A percentile compares a stretch with the other conserved stretches of the same genome.
Conservation (phyloP, 2,329 filamentous ascomycete genomes). For the Aspergillus niger region DNA sequence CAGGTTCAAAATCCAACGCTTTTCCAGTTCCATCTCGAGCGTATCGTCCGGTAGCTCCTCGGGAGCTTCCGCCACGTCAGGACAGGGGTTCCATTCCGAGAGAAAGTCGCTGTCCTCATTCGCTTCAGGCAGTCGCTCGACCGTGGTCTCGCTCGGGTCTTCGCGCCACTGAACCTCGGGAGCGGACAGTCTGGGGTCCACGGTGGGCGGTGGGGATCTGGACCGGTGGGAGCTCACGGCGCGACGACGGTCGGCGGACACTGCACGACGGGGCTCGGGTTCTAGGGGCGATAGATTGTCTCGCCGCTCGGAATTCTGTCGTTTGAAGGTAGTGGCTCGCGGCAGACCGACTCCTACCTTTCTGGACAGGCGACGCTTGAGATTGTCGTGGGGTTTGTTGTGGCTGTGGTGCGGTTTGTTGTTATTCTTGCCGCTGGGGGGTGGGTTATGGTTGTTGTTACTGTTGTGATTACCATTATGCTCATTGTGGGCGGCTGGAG, state of each 20-base stretch:
- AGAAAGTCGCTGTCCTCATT: conserved; percentile 31
- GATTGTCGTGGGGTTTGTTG: conserved; percentile 31
- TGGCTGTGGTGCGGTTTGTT: conserved; percentile 18
- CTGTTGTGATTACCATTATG: conserved; percentile 5
- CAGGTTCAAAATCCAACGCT: conserved; percentile 91
- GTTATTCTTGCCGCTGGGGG: conserved; percentile 19
- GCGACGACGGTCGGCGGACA: conserved; percentile 58
- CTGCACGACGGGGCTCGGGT: conserved; percentile 65
- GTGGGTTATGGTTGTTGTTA: too few relatives aligned
- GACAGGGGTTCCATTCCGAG: conserved; percentile 32
- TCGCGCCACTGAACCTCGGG: conserved; percentile 45
- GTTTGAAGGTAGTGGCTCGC: conserved; percentile 74
- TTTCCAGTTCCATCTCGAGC: conserved; percentile 80
- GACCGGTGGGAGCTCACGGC: conserved; percentile 48
- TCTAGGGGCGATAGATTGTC: conserved; percentile 69
- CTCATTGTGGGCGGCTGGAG: conserved; percentile 13
- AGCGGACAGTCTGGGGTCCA: conserved; percentile 42
- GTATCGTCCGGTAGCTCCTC: conserved; percentile 34
- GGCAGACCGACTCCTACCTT: conserved; percentile 75
- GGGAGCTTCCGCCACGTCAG: conserved; percentile 29
- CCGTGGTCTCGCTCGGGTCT: conserved; percentile 33
- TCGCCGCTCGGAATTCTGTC: conserved; percentile 78
- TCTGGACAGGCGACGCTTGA: conserved; percentile 41
- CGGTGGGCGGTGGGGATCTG: conserved; percentile 43
- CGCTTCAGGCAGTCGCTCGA: conserved; percentile 34